A percentile compares a stretch with the other conserved stretches of the same genome.
Conservation (phyloP, 257 asterid species). For the Salvia hispanica region DNA sequence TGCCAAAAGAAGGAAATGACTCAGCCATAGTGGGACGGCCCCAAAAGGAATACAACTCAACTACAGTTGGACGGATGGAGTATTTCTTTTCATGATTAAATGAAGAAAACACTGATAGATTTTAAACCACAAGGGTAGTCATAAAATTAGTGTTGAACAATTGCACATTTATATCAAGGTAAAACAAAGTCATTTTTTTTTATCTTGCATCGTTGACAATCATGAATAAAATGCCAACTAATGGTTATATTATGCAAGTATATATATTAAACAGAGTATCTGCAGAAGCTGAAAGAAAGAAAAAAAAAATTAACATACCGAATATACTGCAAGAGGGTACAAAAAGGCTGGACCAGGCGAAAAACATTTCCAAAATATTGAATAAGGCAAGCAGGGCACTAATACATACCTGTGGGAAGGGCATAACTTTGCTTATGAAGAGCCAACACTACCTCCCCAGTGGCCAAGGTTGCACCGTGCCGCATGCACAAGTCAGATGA, state of each 20-base stretch:
- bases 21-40: too few species aligned
- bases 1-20: too few species aligned
- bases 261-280: slow-evolving; percentile 6
- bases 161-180: neutral
- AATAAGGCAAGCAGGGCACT: slow-evolving; percentile 21
- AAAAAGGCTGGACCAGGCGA: slow-evolving; percentile 17
- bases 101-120: neutral
- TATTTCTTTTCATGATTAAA: neutral
- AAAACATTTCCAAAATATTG: slow-evolving; percentile 10
- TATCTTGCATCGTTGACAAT: neutral
- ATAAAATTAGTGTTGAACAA: slow-evolving; percentile 7
- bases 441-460: slow-evolving; percentile 86
- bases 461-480: slow-evolving; percentile 93
- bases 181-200: neutral
- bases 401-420: slow-evolving; percentile 68
- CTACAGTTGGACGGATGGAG: too few species aligned
- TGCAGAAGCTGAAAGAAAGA: slow-evolving; percentile 4
- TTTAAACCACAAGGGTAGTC: neutral
- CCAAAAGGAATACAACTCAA: too few species aligned
- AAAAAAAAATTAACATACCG: neutral
- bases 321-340: neutral
- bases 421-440: slow-evolving; percentile 54
- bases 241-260: neutral
- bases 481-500: slow-evolving; percentile 96
- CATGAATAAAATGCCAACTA: slow-evolving; percentile 5